phyloP scores from a whole-genome alignment of 225 moss, liverwort and hornwort genomes.

The Marchantia polymorpha region DNA sequence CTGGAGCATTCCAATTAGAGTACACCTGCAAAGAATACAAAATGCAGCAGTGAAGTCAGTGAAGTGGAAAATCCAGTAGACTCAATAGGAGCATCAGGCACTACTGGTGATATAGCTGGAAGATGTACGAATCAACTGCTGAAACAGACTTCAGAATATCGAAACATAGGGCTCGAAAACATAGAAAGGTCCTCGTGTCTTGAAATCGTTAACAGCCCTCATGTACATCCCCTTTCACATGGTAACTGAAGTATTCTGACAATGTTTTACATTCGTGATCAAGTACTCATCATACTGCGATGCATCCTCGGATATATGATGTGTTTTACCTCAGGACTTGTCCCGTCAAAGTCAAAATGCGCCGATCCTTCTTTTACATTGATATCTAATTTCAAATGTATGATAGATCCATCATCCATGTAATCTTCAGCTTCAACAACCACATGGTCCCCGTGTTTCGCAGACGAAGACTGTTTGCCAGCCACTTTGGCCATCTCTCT shows the following conservation, averaged over 20 bases:
- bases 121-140: too few relatives aligned
- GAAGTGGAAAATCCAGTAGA: too few relatives aligned
- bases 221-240: background rate
- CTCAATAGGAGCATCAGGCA: too few relatives aligned
- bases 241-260: background rate
- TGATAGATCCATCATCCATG: constrained; percentile 91
- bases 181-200: too few relatives aligned
- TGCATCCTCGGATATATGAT: too few relatives aligned
- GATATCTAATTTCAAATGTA: constrained; percentile 79
- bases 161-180: too few relatives aligned
- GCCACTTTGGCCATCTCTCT: constrained; percentile 58
- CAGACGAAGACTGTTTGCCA: constrained; percentile 39
- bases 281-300: background rate
- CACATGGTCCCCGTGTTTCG: constrained; percentile 54
- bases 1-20: constrained; percentile 98
- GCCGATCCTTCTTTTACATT: constrained; percentile 71
- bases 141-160: too few relatives aligned
- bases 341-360: constrained; percentile 74
- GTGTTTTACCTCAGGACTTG: constrained; percentile 68
- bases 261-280: background rate
- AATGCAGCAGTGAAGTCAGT: background rate
- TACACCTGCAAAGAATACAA: constrained; percentile 48
- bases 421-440: constrained; percentile 87
- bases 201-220: too few relatives aligned
- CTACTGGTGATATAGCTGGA: too few relatives aligned